A percentile compares a stretch with the other conserved stretches of the same genome.
Evolutionary conservation across 2,329 filamentous ascomycete species (phyloP).

Genomic region (Stemphylium vesicarium): DNA sequence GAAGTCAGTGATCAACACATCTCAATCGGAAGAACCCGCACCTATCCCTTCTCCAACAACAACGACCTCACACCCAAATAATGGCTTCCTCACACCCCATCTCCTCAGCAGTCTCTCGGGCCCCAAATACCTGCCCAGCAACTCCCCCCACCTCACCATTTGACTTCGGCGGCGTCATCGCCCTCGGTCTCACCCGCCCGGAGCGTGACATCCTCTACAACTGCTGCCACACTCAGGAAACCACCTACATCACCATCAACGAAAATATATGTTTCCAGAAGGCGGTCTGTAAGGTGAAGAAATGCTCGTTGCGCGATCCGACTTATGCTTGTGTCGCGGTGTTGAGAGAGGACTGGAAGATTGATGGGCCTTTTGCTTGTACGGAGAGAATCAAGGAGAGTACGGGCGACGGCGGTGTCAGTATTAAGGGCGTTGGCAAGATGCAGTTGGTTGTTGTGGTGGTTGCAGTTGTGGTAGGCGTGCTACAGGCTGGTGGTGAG

Average conservation of each 20-base stretch:
- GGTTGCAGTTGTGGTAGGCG: too few species aligned
- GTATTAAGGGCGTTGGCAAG: too few species aligned
- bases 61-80: too few species aligned
- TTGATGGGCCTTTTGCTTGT: neutral
- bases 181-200: neutral
- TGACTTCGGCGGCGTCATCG: neutral
- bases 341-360: neutral
- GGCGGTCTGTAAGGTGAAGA: neutral
- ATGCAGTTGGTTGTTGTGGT: too few species aligned
- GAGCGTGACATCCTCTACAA: constrained; percentile 1
- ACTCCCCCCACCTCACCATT: neutral
- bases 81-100: too few species aligned
- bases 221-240: neutral
- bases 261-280: neutral
- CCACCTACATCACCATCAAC: neutral
- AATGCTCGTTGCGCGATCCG: neutral
- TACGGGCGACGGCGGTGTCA: neutral
- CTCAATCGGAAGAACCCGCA: too few species aligned
- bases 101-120: too few species aligned
- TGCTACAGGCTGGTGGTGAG: too few species aligned
- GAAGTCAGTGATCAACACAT: too few species aligned
- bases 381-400: neutral
- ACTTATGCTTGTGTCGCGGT: neutral
- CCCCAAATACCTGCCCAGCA: neutral
- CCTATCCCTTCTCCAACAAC: too few species aligned